Base-by-base conservation (phyloP, 73 alveolate genomes). In the Paramecium caudatum region DNA sequence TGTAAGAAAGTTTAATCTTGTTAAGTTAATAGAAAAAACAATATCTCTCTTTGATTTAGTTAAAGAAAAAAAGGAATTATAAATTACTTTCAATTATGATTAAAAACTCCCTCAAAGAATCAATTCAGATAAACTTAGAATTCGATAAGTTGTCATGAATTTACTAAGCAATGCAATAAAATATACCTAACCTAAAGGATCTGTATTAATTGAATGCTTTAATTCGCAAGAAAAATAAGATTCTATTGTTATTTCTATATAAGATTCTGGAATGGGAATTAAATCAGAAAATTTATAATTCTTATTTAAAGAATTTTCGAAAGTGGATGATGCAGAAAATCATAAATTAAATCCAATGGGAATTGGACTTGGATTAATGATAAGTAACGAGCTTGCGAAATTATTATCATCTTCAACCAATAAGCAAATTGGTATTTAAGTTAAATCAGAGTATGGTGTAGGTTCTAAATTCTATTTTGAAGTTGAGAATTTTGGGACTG, bases 161-260 rank as follows among this genome's bases (percentile, higher is more conserved):
- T 82, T 90, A 27, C 27, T 81, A n/a, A 69, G 91, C 15, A 90
- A 90, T 90, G 94, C 94, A 12, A 36, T 90, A 2, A 90, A 90
- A 81, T 90, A 65, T 34, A 90, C 94, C 17, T 50, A 50, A 25
- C 46, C 74, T 2, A 82, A 68, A 19, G 92, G 91, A 4, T 45
- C 83, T 9, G 82, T 90, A 0, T 61, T 82, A 9, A 47, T 80
- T 55, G 92, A 65, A 27, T 83, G 85, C 7, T 47, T 47, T 17
- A 10, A 23, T 10, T 27, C 25, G 15, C 50, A 55, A 83, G 33
- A 23, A 30, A 17, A 47, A 55, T 1, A 0, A 5, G 5, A 16
- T 5, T 32, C 34, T 13, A 50, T 55, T 10, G 36, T 83, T 25
- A 83, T 83, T 32, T 65, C 85, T 55, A 69, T 83, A 1, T 55